phyloP scores from a whole-genome alignment of 2,329 filamentous ascomycete genomes.

The Alternaria consortialis region DNA sequence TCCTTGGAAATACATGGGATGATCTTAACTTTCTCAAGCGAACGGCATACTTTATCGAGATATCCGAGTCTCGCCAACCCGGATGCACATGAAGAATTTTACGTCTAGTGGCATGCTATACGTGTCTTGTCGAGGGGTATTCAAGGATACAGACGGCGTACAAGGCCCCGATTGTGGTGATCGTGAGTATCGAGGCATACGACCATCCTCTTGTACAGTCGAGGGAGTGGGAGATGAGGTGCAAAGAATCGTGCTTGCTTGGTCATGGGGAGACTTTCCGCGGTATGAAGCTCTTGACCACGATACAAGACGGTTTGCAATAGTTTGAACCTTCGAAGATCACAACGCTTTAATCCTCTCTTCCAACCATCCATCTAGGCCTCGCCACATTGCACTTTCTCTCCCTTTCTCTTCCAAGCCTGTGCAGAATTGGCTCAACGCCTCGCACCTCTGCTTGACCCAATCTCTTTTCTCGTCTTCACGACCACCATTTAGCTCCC shows the following conservation, averaged over 20 bases:
- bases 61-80: not conserved
- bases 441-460: slow-evolving; percentile 52
- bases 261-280: not conserved
- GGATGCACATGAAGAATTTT: not conserved
- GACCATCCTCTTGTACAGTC: not conserved
- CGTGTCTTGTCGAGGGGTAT: not conserved
- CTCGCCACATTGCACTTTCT: slow-evolving; percentile 25
- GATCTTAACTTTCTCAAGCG: not conserved
- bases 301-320: not conserved
- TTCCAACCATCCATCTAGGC: slow-evolving; percentile 25
- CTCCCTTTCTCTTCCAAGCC: slow-evolving; percentile 49
- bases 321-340: not conserved
- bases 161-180: not conserved
- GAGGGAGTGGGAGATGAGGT: not conserved
- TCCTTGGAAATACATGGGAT: not conserved
- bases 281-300: not conserved
- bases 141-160: not conserved
- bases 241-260: not conserved
- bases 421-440: slow-evolving; percentile 56
- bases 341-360: not conserved
- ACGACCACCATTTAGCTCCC: slow-evolving; percentile 29
- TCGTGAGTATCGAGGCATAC: not conserved
- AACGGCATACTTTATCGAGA: not conserved
- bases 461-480: slow-evolving; percentile 26
- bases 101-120: not conserved